These are phyloP conservation scores for Epichloe glyceriae DNA, from an alignment of 2,329 filamentous ascomycete species.

Conservation along the genomic window DNA sequence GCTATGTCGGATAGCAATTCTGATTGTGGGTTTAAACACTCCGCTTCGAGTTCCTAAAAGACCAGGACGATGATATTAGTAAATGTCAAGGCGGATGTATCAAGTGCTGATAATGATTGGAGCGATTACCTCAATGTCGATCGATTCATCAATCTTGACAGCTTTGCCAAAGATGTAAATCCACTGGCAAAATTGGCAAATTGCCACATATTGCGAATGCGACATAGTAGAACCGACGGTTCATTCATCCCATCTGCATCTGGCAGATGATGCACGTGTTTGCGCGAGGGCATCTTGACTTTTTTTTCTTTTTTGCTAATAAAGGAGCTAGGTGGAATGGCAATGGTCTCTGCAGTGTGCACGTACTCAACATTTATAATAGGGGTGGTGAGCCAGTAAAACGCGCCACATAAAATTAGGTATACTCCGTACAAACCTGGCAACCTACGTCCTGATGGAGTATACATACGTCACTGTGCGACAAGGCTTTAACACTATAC, in stretches of 20 bases:
- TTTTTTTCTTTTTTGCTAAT: background rate
- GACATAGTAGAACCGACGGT: constrained; percentile 35
- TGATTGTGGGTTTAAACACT: constrained; percentile 73
- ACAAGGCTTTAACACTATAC: too few relatives aligned
- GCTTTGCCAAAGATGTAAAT: constrained; percentile 80
- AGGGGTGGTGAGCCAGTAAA: too few relatives aligned
- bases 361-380: background rate
- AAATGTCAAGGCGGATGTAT: background rate
- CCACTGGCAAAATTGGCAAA: constrained; percentile 87
- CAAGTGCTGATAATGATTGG: constrained; percentile 1
- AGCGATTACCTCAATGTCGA: constrained; percentile 70
- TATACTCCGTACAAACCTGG: too few relatives aligned
- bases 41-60: constrained; percentile 67
- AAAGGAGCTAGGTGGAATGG: background rate
- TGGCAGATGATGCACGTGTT: constrained; percentile 1
- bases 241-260: background rate
- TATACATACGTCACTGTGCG: too few relatives aligned
- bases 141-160: constrained; percentile 77
- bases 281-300: constrained; percentile 8
- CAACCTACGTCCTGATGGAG: too few relatives aligned
- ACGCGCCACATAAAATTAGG: too few relatives aligned
- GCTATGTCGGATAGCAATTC: constrained; percentile 68
- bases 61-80: background rate
- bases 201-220: constrained; percentile 84
- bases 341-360: background rate